Evolutionary conservation across 1,284 basidiomycete species (phyloP), one percentile per base, ranked within the genome.

Genomic region (Gymnopus androsaceus): DNA sequence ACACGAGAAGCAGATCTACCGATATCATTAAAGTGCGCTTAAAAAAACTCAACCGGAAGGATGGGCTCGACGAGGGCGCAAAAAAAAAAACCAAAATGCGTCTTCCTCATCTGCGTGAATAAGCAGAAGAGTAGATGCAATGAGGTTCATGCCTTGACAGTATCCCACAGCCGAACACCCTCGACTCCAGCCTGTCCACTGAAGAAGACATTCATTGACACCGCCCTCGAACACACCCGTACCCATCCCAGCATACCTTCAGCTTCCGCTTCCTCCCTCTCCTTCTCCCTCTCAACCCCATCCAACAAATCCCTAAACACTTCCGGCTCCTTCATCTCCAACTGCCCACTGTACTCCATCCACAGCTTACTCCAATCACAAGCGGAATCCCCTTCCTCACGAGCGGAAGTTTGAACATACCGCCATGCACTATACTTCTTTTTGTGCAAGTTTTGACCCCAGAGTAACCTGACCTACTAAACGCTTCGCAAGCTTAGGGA

Each of bases 181-280:
- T 98, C 94, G 1, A 96, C 97, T 0, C 87, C 91, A 0, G 95
- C 95, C 67, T 95, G 92, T 1, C 95, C 92, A 1, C 94, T 96
- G 72, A 98, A 99, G 75, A 96, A 99, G 33, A 98, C 82, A 67
- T 98, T 98, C 40, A 95, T 76, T 0, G 96, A 96, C 88, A 98
- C 96, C 38, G 93, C 96, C 69, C 94, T 73, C 71, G 47, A 85
- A 81, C 0, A 90, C 85, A 41, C 82, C 79, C 21, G 75, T 78
- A 14, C 75, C 75, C 38, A n/a, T n/a, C n/a, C n/a, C n/a, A n/a
- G n/a, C n/a, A 80, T 44, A 3, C 45, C 51, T 17, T 50, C 41
- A 4, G 17, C 42, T 30, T 25, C 25, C 17, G n/a, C n/a, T n/a
- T n/a, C n/a, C n/a, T n/a, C 28, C 28, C 19, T 44, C 21, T 40